Evolutionary conservation across 805 yeast species (phyloP).

Genomic region (Lachancea dasiensis): DNA sequence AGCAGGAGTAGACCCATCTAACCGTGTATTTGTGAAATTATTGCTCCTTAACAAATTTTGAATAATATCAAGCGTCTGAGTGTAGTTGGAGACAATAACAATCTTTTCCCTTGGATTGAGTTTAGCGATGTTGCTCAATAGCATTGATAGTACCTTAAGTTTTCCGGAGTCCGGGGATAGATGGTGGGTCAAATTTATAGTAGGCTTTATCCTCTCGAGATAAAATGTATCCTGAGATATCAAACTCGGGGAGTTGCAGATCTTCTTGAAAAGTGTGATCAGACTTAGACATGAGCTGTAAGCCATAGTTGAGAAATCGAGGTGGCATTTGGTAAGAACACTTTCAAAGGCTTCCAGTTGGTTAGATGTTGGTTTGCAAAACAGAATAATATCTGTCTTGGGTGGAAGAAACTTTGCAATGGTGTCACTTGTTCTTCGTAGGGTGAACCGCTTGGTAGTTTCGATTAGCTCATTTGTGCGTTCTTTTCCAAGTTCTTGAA

Average conservation of each 20-base stretch:
- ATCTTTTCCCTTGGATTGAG: constrained; percentile 56
- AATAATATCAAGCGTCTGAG: constrained; percentile 76
- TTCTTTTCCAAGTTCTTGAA: constrained; percentile 51
- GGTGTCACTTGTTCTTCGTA: constrained; percentile 64
- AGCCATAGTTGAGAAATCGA: constrained; percentile 26
- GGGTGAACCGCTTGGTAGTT: constrained; percentile 58
- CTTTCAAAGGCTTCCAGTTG: constrained; percentile 54
- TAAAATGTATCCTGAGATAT: constrained; percentile 41
- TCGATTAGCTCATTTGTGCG: constrained; percentile 58
- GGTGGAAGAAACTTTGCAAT: constrained; percentile 59
- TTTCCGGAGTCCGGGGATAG: constrained; percentile 49
- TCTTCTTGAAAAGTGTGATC: constrained; percentile 69
- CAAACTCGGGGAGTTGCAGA: constrained; percentile 77
- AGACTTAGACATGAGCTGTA: constrained; percentile 50
- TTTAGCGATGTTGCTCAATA: constrained; percentile 45
- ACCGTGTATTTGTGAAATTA: constrained; percentile 48
- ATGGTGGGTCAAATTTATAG: constrained; percentile 4
- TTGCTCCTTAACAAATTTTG: constrained; percentile 48
- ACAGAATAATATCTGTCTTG: constrained; percentile 68
- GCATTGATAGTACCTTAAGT: constrained; percentile 48
- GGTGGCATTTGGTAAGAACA: constrained; percentile 33
- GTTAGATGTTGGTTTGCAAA: constrained; percentile 63
- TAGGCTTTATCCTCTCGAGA: constrained; percentile 6
- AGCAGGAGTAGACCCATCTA: constrained; percentile 82
- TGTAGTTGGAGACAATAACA: constrained; percentile 81